Percentiles rank a stretch among this genome's conserved stretches.
Evolutionary conservation across 441 rosid species (phyloP).

Genomic region (Pelargonium australe): DNA sequence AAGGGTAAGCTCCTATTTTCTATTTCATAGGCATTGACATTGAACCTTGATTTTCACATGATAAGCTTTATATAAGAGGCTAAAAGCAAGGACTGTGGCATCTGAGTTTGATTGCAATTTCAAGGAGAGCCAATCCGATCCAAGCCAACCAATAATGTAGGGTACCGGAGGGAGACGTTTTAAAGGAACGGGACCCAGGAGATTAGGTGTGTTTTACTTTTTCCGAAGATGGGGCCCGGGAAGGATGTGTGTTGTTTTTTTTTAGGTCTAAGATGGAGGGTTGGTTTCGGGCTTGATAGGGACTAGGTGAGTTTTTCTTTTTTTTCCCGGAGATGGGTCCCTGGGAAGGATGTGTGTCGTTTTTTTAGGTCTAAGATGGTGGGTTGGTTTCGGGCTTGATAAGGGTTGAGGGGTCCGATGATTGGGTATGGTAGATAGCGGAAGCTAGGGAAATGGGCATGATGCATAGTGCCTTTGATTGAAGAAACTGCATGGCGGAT

Average conservation of each 20-base stretch:
- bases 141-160: conserved; percentile 2
- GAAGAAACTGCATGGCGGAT: conserved; percentile 94
- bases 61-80: conserved; percentile 27
- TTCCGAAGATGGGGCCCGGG: neutral
- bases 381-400: conserved; percentile 74
- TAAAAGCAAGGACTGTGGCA: conserved; percentile 34
- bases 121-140: conserved; percentile 22
- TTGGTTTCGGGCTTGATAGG: conserved; percentile 63
- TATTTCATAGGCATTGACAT: conserved; percentile 38
- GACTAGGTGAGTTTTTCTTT: too few relatives aligned
- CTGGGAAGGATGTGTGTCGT: too few relatives aligned
- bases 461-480: conserved; percentile 93
- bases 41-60: conserved; percentile 30
- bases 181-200: neutral
- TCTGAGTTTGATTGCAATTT: conserved; percentile 59
- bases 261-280: conserved; percentile 43
- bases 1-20: conserved; percentile 30
- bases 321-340: too few relatives aligned
- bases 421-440: conserved; percentile 75
- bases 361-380: conserved; percentile 32
- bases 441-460: conserved; percentile 94
- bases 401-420: conserved; percentile 56
- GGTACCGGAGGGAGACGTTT: neutral
- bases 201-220: neutral
- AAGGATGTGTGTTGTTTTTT: neutral